These are phyloP conservation scores for Aspergillus novoparasiticus DNA, from an alignment of 2,329 filamentous ascomycete species.

Conservation along the genomic window DNA sequence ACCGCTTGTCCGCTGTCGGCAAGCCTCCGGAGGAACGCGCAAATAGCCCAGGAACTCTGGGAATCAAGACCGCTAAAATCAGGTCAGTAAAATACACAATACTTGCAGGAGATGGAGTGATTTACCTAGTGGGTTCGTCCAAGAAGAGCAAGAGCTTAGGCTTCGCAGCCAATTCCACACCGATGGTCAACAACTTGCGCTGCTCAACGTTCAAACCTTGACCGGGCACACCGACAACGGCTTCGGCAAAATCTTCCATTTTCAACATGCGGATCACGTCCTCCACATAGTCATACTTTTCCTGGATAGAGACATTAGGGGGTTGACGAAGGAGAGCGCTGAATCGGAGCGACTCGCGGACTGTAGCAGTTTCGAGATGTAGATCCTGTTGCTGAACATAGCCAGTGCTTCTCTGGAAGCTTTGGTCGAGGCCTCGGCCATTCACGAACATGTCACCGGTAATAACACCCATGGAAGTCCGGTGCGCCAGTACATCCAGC, in stretches of 20 bases:
- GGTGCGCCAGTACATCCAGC: conserved; percentile 79
- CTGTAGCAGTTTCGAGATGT: conserved; percentile 79
- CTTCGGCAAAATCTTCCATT: conserved; percentile 86
- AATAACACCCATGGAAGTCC: conserved; percentile 83
- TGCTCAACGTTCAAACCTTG: conserved; percentile 69
- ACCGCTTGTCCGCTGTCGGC: conserved; percentile 85
- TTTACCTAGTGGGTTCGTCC: conserved; percentile 76
- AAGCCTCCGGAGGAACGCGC: conserved; percentile 80
- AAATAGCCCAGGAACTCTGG: conserved; percentile 88
- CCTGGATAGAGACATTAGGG: conserved; percentile 65
- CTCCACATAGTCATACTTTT: conserved; percentile 84
- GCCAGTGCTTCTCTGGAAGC: conserved; percentile 37
- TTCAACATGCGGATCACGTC: conserved; percentile 84
- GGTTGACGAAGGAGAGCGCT: conserved; percentile 83
- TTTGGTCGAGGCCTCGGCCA: conserved; percentile 64
- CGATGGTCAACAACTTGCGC: conserved; percentile 78
- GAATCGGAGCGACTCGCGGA: conserved; percentile 84
- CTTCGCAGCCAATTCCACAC: conserved; percentile 89
- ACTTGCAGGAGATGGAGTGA: neutral
- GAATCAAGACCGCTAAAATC: conserved; percentile 73
- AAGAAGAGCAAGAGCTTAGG: conserved; percentile 84
- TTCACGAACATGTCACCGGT: conserved; percentile 82
- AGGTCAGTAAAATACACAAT: neutral
- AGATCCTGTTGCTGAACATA: conserved; percentile 85
- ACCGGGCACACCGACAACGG: conserved; percentile 82